These are phyloP conservation scores for Kwoniella heveanensis DNA, from an alignment of 768 basidiomycete genomes.

Conservation along the genomic window DNA sequence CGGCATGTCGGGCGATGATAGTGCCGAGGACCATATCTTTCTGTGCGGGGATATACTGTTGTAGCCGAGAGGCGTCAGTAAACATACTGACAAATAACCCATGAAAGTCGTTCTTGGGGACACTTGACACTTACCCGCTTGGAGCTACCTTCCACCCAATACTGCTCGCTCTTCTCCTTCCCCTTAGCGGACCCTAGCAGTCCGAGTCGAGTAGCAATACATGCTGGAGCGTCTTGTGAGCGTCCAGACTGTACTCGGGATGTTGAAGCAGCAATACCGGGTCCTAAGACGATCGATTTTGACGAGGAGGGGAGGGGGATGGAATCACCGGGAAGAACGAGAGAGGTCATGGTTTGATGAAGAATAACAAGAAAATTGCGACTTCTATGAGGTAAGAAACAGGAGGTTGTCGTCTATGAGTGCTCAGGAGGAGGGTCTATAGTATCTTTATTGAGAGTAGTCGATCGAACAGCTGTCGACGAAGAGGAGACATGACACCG, in stretches of 20 bases:
- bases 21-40: constrained; percentile 88
- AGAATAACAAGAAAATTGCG: too few relatives aligned
- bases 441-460: too few relatives aligned
- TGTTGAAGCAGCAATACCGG: constrained; percentile 67
- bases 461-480: too few relatives aligned
- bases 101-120: constrained; percentile 5
- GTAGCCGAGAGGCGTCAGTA: constrained; percentile 1
- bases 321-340: constrained; percentile 78
- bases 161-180: constrained; percentile 65
- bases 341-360: constrained; percentile 56
- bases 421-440: too few relatives aligned
- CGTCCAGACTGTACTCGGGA: constrained; percentile 36
- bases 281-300: constrained; percentile 70
- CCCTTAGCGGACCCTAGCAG: constrained; percentile 37
- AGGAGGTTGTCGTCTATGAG: too few relatives aligned
- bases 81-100: too few relatives aligned
- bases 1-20: constrained; percentile 75
- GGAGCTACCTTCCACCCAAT: constrained; percentile 87
- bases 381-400: too few relatives aligned
- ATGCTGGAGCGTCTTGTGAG: constrained; percentile 52
- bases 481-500: too few relatives aligned
- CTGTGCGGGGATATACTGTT: constrained; percentile 83
- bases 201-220: constrained; percentile 52
- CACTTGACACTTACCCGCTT: constrained; percentile 72
- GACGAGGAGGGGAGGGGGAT: constrained; percentile 62